Evolutionary conservation across 75 land plant species (phyloP).

Genomic region (Azolla pinnata): DNA sequence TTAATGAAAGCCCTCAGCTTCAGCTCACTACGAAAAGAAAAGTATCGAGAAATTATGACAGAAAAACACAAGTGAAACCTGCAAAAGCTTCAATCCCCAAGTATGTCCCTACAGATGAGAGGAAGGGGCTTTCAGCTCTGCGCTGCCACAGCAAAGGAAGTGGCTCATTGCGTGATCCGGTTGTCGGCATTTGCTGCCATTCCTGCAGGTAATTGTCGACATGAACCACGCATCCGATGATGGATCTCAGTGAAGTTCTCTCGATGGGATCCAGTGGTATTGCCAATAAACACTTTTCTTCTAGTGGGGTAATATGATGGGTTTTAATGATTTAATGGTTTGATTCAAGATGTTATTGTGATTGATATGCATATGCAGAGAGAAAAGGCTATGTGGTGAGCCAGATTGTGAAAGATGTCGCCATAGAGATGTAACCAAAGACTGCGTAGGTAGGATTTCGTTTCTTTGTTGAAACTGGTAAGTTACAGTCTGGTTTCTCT

Average conservation of each 20-base stretch:
- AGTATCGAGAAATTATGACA: too few species aligned
- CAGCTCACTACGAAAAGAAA: too few species aligned
- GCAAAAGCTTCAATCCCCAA: constrained; percentile 26
- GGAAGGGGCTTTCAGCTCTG: constrained; percentile 11
- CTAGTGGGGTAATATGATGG: too few species aligned
- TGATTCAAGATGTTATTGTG: neutral
- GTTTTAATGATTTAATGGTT: too few species aligned
- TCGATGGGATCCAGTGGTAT: too few species aligned
- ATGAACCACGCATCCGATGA: too few species aligned
- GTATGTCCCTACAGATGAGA: constrained; percentile 1
- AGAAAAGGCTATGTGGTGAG: constrained; percentile 52
- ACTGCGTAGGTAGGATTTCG: constrained; percentile 35
- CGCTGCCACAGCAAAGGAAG: constrained; percentile 42
- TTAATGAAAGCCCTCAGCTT: too few species aligned
- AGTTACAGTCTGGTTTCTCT: too few species aligned
- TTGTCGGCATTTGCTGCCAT: constrained; percentile 51
- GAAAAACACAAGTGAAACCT: neutral
- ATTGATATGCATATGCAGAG: constrained; percentile 22
- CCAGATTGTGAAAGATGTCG: constrained; percentile 48
- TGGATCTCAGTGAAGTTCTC: too few species aligned
- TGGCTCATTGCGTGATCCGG: constrained; percentile 37
- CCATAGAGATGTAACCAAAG: constrained; percentile 27
- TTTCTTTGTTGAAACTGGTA: too few species aligned
- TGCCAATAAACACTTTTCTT: too few species aligned
- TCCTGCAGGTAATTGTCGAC: constrained; percentile 60